Conservation (phyloP, 306 rosid species). For the Begonia loranthoides region DNA sequence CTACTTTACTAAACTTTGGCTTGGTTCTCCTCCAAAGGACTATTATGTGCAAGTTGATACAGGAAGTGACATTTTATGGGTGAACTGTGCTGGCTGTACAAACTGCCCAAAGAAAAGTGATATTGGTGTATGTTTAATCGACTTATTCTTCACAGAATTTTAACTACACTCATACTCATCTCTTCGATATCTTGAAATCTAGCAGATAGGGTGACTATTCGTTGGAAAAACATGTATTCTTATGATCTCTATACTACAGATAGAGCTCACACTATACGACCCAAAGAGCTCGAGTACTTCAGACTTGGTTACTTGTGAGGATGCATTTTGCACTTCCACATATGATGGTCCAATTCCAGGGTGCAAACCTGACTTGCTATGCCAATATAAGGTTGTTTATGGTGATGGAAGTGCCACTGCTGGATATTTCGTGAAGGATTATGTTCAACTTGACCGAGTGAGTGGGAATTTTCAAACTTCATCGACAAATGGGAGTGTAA, state of each 20-base stretch:
- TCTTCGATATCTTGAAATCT: conserved; percentile 1
- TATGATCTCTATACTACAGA: conserved; percentile 36
- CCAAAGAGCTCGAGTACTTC: conserved; percentile 44
- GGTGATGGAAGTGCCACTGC: conserved; percentile 81
- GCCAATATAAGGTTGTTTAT: conserved; percentile 52
- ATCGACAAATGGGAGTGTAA: conserved; percentile 27
- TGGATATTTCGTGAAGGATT: conserved; percentile 67
- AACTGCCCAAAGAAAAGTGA: conserved; percentile 56
- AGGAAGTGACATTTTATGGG: conserved; percentile 92
- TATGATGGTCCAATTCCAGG: conserved; percentile 32
- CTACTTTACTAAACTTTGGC: conserved; percentile 60
- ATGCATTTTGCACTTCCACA: conserved; percentile 48
- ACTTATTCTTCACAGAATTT: background rate
- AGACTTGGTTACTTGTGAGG: conserved; percentile 38
- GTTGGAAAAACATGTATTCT: conserved; percentile 7
- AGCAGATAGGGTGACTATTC: conserved; percentile 9
- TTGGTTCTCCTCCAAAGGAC: conserved; percentile 69
- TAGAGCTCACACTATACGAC: conserved; percentile 48
- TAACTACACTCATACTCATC: too few species aligned
- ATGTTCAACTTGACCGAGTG: conserved; percentile 33
- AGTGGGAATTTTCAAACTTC: conserved; percentile 27
- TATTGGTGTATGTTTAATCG: conserved; percentile 49
- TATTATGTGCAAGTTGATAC: conserved; percentile 89
- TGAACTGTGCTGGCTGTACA: conserved; percentile 56
- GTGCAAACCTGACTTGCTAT: conserved; percentile 37